phyloP scores from a whole-genome alignment of 306 rosid genomes.

The Echinosophora koreensis region DNA sequence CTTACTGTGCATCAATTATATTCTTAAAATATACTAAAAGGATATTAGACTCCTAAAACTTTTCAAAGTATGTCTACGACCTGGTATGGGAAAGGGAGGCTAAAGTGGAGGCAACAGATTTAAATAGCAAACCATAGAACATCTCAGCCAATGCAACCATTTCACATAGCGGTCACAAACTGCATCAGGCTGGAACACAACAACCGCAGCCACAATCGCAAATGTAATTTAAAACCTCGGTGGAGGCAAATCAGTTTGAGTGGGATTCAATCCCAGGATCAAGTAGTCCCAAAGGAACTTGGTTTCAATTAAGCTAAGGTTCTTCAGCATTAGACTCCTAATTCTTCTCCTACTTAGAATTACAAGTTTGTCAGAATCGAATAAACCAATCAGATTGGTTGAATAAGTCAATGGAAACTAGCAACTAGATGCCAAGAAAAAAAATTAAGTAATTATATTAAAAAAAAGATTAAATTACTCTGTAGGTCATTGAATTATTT shows the following conservation, averaged over 20 bases:
- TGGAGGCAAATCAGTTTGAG: background rate
- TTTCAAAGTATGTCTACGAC: background rate
- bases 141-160: no score
- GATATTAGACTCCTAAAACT: background rate
- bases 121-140: no score
- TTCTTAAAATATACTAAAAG: constrained; percentile 21
- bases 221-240: no score
- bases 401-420: constrained; percentile 19
- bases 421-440: no score
- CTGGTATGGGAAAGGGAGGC: background rate
- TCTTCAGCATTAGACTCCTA: constrained; percentile 31
- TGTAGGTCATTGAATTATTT: no score
- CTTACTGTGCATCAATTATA: background rate
- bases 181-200: no score
- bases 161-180: no score
- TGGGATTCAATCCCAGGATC: background rate
- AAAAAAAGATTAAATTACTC: no score
- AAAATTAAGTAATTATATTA: no score
- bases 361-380: constrained; percentile 12
- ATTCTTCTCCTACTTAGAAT: constrained; percentile 18
- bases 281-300: constrained; percentile 22
- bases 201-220: no score
- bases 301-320: background rate
- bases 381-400: constrained; percentile 11
- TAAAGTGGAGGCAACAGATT: background rate